A percentile compares a stretch with the other conserved stretches of the same genome.
phyloP scores from a whole-genome alignment of 208 protist species.

The Willaertia magna region DNA sequence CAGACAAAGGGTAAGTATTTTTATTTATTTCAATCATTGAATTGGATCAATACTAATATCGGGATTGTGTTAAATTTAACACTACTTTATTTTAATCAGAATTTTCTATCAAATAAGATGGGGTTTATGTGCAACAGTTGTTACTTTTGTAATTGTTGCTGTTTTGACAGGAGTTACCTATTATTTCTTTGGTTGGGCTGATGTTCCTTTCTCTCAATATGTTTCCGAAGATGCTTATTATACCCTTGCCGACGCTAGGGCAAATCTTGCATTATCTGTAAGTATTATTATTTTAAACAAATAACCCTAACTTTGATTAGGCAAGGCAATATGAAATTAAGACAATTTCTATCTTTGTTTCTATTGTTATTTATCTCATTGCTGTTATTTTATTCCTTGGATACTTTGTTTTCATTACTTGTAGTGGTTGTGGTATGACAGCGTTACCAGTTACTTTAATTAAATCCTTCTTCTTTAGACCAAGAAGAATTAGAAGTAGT shows the following conservation, averaged over 20 bases:
- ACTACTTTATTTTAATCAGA: background rate
- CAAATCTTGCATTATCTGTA: too few species aligned
- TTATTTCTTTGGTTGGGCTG: background rate
- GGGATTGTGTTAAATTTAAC: too few species aligned
- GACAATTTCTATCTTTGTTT: background rate
- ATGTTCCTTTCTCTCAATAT: background rate
- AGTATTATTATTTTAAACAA: too few species aligned
- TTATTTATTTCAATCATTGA: background rate
- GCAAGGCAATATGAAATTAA: background rate
- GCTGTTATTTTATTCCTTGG: background rate
- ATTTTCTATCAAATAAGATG: background rate
- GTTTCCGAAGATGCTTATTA: background rate
- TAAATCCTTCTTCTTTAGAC: conserved; percentile 27
- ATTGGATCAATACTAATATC: too few species aligned
- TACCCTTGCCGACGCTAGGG: too few species aligned
- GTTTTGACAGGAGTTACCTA: background rate
- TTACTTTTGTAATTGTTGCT: background rate
- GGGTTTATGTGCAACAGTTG: background rate
- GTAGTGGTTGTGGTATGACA: conserved; percentile 43
- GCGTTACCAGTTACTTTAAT: conserved; percentile 49
- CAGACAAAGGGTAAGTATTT: conserved; percentile 11
- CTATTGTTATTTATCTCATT: conserved; percentile 18
- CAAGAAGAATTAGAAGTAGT: conserved; percentile 29
- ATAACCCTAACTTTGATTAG: background rate
- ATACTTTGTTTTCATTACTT: conserved; percentile 37